Percentiles rank a stretch among this genome's conserved stretches.
Evolutionary conservation across 306 rosid species (phyloP).

Genomic region (Herpetospermum pedunculosum): DNA sequence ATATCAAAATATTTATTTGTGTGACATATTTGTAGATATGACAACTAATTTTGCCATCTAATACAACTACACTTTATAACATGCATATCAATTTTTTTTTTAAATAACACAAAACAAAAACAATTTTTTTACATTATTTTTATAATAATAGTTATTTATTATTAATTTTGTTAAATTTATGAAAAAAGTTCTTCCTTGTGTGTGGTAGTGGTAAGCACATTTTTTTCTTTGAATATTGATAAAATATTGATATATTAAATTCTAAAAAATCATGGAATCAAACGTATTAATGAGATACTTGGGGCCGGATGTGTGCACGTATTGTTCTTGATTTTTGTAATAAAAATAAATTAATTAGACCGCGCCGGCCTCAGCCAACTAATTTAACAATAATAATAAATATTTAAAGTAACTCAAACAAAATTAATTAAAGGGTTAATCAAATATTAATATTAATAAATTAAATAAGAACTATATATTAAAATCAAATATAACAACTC

Average conservation of each 20-base stretch:
- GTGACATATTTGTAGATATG: too few species aligned
- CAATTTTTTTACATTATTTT: too few species aligned
- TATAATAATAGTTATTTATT: too few species aligned
- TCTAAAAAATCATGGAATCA: background rate
- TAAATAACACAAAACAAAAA: too few species aligned
- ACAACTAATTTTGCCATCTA: too few species aligned
- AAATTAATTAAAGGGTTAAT: background rate
- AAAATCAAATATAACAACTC: background rate
- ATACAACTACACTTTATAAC: too few species aligned
- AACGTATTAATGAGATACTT: background rate
- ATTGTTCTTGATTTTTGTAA: background rate
- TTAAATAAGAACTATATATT: background rate
- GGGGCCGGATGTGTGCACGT: background rate
- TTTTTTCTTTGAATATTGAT: background rate
- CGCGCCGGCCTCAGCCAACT: background rate
- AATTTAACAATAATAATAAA: background rate
- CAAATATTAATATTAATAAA: background rate
- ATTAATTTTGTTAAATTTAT: background rate
- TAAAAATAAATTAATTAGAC: background rate
- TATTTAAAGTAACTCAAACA: too few species aligned
- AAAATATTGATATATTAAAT: background rate
- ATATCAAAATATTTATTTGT: too few species aligned
- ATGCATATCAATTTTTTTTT: too few species aligned
- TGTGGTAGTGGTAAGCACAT: background rate
- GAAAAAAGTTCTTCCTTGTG: background rate